phyloP scores from a whole-genome alignment of 2,329 filamentous ascomycete species.

The Cladophialophora exuberans region DNA sequence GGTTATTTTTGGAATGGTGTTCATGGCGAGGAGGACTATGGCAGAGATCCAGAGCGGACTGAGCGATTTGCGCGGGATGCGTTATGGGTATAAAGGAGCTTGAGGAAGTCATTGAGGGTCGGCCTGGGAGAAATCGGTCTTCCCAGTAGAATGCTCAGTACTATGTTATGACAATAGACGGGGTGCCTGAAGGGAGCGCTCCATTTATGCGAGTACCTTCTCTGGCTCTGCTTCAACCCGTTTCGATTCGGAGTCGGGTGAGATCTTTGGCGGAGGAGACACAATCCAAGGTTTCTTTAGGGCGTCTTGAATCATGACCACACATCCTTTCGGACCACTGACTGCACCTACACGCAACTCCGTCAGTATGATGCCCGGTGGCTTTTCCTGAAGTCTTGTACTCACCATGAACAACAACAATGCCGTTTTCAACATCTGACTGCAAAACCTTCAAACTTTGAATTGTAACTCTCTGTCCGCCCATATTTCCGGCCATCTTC shows the following conservation, averaged over 20 bases:
- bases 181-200: background rate
- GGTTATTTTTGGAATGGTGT: conserved; percentile 27
- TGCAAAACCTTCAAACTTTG: conserved; percentile 90
- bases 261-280: conserved; percentile 38
- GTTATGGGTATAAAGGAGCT: conserved; percentile 34
- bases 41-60: conserved; percentile 29
- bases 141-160: too few relatives aligned
- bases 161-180: too few relatives aligned
- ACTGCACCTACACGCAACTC: conserved; percentile 60
- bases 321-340: conserved; percentile 82
- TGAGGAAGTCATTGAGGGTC: conserved; percentile 10
- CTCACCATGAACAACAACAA: conserved; percentile 83
- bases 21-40: conserved; percentile 30
- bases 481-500: conserved; percentile 98
- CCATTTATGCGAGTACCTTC: conserved; percentile 16
- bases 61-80: conserved; percentile 29
- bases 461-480: conserved; percentile 81
- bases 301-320: conserved; percentile 86
- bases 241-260: conserved; percentile 17
- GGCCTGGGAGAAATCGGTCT: background rate
- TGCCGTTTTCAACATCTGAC: conserved; percentile 82
- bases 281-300: conserved; percentile 80
- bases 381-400: conserved; percentile 1
- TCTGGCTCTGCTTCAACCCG: conserved; percentile 19
- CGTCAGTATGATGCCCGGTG: background rate